These are phyloP conservation scores for Gaultheria prostrata DNA, from an alignment of 148 eudicot species.

Conservation along the genomic window DNA sequence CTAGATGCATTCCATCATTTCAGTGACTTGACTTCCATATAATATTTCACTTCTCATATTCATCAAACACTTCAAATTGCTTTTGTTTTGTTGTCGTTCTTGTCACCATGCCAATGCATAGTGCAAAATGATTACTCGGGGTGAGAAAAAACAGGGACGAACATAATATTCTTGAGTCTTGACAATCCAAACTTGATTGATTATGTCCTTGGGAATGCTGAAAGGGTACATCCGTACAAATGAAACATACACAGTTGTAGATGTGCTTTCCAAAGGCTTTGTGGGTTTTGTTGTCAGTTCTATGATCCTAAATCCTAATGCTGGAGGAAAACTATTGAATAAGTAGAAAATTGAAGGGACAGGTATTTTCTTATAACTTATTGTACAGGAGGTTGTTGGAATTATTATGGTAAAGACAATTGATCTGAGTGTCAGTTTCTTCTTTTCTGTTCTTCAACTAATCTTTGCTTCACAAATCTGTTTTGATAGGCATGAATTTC, in stretches of 20 bases:
- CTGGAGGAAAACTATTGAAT: not conserved
- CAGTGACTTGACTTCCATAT: not conserved
- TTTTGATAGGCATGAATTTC: conserved; percentile 79
- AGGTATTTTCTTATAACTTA: not conserved
- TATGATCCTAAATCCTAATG: not conserved
- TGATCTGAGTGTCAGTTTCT: not conserved
- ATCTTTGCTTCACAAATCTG: conserved; percentile 8
- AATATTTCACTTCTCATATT: not conserved
- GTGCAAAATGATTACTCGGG: not conserved
- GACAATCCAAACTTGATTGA: not conserved
- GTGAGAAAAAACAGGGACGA: not conserved
- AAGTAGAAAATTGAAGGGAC: not conserved
- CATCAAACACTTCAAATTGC: not conserved
- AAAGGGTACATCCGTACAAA: conserved; percentile 6
- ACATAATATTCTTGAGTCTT: not conserved
- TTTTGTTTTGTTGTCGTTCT: not conserved
- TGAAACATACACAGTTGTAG: not conserved
- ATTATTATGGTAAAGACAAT: not conserved
- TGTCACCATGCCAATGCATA: not conserved
- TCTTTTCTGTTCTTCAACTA: not conserved
- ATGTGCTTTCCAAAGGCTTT: not conserved
- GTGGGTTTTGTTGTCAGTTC: not conserved
- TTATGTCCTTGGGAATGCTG: not conserved
- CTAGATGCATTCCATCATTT: not conserved
- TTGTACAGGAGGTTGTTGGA: not conserved